These are phyloP conservation scores for Plicaturopsis crispa DNA, from an alignment of 768 basidiomycete species.

Conservation along the genomic window DNA sequence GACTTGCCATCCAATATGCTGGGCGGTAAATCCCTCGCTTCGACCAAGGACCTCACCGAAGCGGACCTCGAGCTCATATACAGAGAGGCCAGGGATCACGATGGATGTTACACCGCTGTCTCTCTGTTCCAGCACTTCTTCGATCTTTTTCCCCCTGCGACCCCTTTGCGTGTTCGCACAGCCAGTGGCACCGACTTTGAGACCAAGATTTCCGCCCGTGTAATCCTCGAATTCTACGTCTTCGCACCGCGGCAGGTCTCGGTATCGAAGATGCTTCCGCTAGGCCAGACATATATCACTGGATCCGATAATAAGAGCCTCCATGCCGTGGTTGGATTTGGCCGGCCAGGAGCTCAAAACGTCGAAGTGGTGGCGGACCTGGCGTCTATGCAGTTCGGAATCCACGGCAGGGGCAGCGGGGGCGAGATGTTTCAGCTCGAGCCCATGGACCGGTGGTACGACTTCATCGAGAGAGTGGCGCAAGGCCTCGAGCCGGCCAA, in stretches of 20 bases:
- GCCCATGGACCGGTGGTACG: conserved; percentile 7
- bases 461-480: conserved; percentile 1
- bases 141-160: conserved; percentile 5
- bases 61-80: conserved; percentile 12
- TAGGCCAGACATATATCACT: conserved; percentile 4
- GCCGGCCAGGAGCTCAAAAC: not conserved
- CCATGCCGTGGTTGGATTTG: conserved; percentile 11
- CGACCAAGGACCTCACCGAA: not conserved
- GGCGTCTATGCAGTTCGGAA: conserved; percentile 16
- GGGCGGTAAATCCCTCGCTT: not conserved
- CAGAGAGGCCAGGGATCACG: conserved; percentile 14
- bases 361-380: conserved; percentile 7
- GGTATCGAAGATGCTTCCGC: conserved; percentile 2
- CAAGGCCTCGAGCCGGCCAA: not conserved
- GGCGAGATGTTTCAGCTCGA: conserved; percentile 11
- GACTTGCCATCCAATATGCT: conserved; percentile 15
- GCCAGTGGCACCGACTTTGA: conserved; percentile 7
- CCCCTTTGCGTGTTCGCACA: conserved; percentile 8
- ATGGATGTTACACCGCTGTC: conserved; percentile 12
- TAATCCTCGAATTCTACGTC: conserved; percentile 7
- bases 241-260: conserved; percentile 6
- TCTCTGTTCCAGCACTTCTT: conserved; percentile 13
- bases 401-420: conserved; percentile 10
- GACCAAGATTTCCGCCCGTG: conserved; percentile 2
- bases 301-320: conserved; percentile 8